A percentile compares a stretch with the other conserved stretches of the same genome.
These are phyloP conservation scores for Entoloma clypeatum DNA, from an alignment of 1,284 basidiomycete species.

Conservation along the genomic window DNA sequence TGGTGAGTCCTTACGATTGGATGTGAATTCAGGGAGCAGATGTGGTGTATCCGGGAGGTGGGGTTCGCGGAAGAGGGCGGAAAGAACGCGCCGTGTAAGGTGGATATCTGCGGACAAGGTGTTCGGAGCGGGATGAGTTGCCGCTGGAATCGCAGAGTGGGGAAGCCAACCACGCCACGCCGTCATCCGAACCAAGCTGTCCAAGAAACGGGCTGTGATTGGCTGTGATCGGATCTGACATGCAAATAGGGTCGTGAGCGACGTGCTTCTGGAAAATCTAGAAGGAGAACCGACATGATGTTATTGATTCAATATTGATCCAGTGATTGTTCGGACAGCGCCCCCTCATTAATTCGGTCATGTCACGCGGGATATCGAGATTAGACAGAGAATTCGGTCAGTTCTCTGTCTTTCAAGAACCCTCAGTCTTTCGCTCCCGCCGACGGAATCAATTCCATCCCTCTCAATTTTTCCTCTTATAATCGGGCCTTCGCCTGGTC, in stretches of 20 bases:
- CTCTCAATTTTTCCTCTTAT: slow-evolving; percentile 14
- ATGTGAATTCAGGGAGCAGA: too few species aligned
- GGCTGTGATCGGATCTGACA: slow-evolving; percentile 17
- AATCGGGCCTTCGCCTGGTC: slow-evolving; percentile 7
- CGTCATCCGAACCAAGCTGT: slow-evolving; percentile 17
- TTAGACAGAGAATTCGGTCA: too few species aligned
- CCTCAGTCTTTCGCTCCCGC: slow-evolving; percentile 12
- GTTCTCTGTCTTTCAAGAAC: slow-evolving; percentile 19
- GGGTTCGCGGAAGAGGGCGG: slow-evolving; percentile 23
- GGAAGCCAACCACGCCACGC: slow-evolving; percentile 9
- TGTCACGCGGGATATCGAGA: slow-evolving; percentile 29
- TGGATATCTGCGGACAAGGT: slow-evolving; percentile 15
- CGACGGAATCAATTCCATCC: slow-evolving; percentile 13
- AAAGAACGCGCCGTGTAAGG: slow-evolving; percentile 16
- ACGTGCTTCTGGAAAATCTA: slow-evolving; percentile 23
- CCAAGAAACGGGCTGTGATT: slow-evolving; percentile 14
- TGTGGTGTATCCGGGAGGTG: background rate
- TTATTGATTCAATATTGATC: slow-evolving; percentile 17
- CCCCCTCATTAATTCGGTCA: slow-evolving; percentile 24
- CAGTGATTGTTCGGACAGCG: slow-evolving; percentile 28
- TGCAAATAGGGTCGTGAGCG: slow-evolving; percentile 16
- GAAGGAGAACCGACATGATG: slow-evolving; percentile 26
- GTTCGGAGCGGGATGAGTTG: slow-evolving; percentile 21
- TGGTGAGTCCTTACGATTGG: too few species aligned
- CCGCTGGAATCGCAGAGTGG: slow-evolving; percentile 21